Evolutionary conservation across 1,139 yeast species (phyloP), one percentile per base, ranked within the genome.

Genomic region (Candida pseudocylindracea): DNA sequence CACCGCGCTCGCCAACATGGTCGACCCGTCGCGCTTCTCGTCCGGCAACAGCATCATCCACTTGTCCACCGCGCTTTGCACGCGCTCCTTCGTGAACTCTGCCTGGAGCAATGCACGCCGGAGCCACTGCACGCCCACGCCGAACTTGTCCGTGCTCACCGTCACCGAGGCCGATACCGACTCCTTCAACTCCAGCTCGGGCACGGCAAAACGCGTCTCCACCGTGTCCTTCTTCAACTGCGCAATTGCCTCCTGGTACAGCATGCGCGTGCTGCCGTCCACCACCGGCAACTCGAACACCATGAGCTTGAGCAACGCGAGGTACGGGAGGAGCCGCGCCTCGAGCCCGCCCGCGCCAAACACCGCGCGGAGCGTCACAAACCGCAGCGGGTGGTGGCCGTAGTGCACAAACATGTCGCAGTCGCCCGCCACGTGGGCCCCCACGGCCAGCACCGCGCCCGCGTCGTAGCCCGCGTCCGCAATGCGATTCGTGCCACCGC

Each of bases 371-470:
- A 81, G 59, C n/a, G 78, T 70, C 20, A 80, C 68, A 48, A 88
- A 88, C 44, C 78, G 72, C 2, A 95, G 79, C 35, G 71, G 65
- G 47, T 68, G 76, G 39, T 74, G 68, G 50, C 88, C 95, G 42
- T 78, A 65, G 45, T 83, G 92, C 35, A 83, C 50, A 39, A 70
- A 73, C 29, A 83, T 50, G 8, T 74, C 72, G 1, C 60, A 45
- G 38, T 63, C 68, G 1, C 43, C 39, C 42, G 33, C 33, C 29
- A 67, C 43, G 1, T 37, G 37, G 7, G 34, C 40, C 3, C 34
- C 36, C 33, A 49, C 53, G 31, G 45, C 38, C 8, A 31, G 27
- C 5, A 5, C 13, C 29, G 13, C 20, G 7, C 20, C 12, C 10
- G 8, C 27, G 1, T 31, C 10, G 7, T 36, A 36, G 27, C 46